Percentiles rank a stretch among this genome's conserved stretches.
These are phyloP conservation scores for Solanum tarijense DNA, from an alignment of 257 asterid species.

Conservation along the genomic window DNA sequence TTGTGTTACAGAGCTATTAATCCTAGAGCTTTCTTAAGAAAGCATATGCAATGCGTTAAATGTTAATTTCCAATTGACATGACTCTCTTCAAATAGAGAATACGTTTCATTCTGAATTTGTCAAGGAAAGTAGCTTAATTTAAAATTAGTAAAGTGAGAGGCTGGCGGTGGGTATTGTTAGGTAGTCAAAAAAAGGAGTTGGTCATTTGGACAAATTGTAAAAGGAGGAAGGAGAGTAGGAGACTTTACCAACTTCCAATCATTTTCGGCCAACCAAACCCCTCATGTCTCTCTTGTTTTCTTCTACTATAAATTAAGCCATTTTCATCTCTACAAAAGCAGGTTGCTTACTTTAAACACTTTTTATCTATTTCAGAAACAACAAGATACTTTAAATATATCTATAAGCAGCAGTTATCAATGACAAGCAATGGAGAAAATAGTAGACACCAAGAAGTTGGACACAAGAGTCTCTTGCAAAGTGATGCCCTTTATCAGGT, in stretches of 20 bases:
- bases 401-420: background rate
- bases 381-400: background rate
- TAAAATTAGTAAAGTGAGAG: background rate
- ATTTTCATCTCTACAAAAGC: background rate
- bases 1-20: background rate
- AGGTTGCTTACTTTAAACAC: background rate
- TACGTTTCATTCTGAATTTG: background rate
- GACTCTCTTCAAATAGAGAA: background rate
- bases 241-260: background rate
- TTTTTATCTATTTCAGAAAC: background rate
- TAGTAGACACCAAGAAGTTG: constrained; percentile 10
- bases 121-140: background rate
- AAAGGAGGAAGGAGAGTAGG: background rate
- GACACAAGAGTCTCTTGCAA: constrained; percentile 8
- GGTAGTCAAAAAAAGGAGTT: background rate
- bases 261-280: background rate
- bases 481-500: constrained; percentile 15
- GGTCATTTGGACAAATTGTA: background rate
- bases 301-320: background rate
- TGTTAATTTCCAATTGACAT: background rate
- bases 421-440: constrained; percentile 5
- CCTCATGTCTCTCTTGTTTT: background rate
- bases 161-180: background rate
- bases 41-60: background rate
- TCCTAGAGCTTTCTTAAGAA: background rate